These are phyloP conservation scores for Paracorniculantispora psalliotae DNA, from an alignment of 2,329 filamentous ascomycete species.

Conservation along the genomic window DNA sequence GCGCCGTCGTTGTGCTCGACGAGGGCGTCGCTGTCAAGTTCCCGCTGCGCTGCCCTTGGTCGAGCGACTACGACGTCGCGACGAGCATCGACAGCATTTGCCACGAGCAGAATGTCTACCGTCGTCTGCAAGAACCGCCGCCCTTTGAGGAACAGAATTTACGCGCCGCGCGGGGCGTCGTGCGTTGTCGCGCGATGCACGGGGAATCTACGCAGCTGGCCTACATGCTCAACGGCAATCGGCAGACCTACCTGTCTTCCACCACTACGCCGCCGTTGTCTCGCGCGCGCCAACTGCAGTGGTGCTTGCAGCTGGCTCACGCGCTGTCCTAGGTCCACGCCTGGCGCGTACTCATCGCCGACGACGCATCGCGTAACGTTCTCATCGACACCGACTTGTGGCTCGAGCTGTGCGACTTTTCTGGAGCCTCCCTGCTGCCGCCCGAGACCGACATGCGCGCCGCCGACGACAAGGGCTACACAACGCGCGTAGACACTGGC, in stretches of 20 bases:
- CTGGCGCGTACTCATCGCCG: not conserved
- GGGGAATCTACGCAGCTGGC: not conserved
- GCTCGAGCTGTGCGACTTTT: not conserved
- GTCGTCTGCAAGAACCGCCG: constrained; percentile 1
- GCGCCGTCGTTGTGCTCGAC: not conserved
- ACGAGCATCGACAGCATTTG: not conserved
- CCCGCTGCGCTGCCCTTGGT: not conserved
- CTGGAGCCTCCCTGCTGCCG: not conserved
- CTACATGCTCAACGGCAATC: not conserved
- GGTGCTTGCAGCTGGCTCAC: not conserved
- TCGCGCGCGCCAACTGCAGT: not conserved
- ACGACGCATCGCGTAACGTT: not conserved
- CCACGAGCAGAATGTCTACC: not conserved
- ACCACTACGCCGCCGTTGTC: not conserved
- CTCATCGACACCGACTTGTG: not conserved
- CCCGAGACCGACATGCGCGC: not conserved
- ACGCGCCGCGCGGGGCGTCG: no score
- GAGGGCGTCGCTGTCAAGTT: not conserved
- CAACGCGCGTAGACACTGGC: not conserved
- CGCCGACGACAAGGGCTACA: not conserved
- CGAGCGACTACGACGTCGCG: not conserved
- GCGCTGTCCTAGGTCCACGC: not conserved
- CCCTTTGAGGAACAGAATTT: not conserved
- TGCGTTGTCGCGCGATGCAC: not conserved
- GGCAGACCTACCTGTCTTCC: not conserved